Base-by-base conservation (phyloP, 352 stramenopile species). In the Phytophthora niederhauseri region DNA sequence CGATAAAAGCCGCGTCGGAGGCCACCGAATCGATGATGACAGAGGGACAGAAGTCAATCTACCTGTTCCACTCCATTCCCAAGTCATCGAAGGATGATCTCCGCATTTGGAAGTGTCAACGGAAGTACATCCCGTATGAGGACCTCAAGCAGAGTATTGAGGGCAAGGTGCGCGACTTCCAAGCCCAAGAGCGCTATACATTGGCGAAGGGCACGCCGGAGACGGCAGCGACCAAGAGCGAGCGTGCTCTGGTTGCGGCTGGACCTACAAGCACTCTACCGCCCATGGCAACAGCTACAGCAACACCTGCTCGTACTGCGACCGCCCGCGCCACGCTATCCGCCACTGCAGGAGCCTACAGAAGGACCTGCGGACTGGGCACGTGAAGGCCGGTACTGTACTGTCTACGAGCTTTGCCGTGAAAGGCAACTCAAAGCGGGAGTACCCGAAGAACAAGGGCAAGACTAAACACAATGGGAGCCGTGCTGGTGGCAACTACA, bases 271-370 rank as follows among this genome's bases (percentile, higher is more conserved):
- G 3, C 17, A 14, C 38, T 46, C 38, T 4, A 17, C 11, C 38
- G 9, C 11, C 12, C 38, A 46, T 19, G 38, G 17, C 38, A 46
- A 46, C 38, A 46, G 38, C 28, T 31, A 31, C 28, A 8, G 8
- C 17, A 19, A 48, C 12, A 22, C 17, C 15, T 56, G 15, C 24
- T 56, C 24, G 4, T 56, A 53, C 24, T 41, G 19, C 24, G 20
- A 52, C 19, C 55, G 55, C 12, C 24, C 36, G 12, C 55, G 55
- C 36, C 55, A 53, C 38, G 36, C 49, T n/a, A 61, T 61, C 4
- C 36, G 55, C 14, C 55, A 61, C 34, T 52, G 55, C 22, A 24
- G 55, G 15, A 76, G 63, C 94, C 77, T 19, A 84, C 75, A 30
- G 69, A 55, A 61, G n/a, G 46, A 59, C 22, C 14, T 65, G 0